Conservation (phyloP, 164 flowering plant genomes). For the Brasenia schreberi region DNA sequence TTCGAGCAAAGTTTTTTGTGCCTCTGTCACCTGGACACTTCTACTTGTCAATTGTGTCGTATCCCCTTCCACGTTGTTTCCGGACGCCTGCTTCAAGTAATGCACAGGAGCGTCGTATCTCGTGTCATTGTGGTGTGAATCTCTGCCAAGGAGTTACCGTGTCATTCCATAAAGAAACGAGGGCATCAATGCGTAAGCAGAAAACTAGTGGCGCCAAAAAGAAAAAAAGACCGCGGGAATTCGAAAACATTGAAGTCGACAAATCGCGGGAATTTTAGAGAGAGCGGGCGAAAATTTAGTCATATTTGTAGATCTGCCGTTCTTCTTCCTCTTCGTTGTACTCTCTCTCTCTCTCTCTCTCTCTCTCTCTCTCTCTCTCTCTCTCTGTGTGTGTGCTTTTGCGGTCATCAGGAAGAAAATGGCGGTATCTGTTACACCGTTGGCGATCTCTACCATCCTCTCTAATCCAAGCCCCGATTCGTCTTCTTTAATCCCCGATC, state of each 20-base stretch:
- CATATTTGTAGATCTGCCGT: constrained; percentile 23
- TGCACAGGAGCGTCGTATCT: no score
- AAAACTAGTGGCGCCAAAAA: background rate
- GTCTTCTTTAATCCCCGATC: constrained; percentile 33
- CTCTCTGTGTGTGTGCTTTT: background rate
- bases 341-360: background rate
- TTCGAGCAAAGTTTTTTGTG: no score
- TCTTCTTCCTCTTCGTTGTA: background rate
- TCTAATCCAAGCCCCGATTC: constrained; percentile 71
- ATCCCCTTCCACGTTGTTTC: no score
- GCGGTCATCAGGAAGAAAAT: constrained; percentile 11
- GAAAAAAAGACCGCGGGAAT: background rate
- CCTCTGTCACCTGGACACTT: no score
- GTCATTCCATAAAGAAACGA: background rate
- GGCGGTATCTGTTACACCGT: constrained; percentile 40
- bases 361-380: background rate
- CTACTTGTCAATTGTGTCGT: no score
- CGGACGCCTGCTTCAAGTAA: no score
- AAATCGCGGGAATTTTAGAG: background rate
- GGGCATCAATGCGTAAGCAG: background rate
- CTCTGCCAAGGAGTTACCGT: background rate
- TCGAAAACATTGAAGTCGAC: background rate
- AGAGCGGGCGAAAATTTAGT: constrained; percentile 4
- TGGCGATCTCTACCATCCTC: constrained; percentile 50
- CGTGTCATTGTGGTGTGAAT: no score